Percentiles rank a stretch among this genome's conserved stretches.
Evolutionary conservation across 2,329 filamentous ascomycete genomes (phyloP).

Genomic region (Apiospora kogelbergensis): DNA sequence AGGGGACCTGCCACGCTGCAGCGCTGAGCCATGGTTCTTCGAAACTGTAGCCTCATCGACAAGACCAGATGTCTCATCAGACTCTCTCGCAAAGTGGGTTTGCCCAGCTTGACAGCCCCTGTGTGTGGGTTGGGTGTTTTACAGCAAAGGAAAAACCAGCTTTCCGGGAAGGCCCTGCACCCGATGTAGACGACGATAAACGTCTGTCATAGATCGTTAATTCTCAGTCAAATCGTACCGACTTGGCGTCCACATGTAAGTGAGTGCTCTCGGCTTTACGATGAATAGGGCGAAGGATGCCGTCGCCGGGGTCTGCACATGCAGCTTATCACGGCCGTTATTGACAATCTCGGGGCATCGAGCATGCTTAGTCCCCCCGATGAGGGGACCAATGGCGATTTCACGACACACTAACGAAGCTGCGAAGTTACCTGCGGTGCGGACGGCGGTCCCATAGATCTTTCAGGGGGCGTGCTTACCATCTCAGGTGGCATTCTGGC

Average conservation of each 20-base stretch:
- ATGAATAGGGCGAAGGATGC: not conserved
- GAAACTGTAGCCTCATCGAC: not conserved
- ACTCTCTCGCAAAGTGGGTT: conserved; percentile 1
- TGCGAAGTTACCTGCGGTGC: not conserved
- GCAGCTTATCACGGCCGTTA: not conserved
- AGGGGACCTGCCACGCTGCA: not conserved
- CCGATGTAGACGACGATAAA: not conserved
- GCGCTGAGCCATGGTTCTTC: not conserved
- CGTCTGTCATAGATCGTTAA: not conserved
- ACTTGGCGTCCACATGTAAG: not conserved
- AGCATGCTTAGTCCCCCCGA: not conserved
- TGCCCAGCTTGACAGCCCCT: not conserved
- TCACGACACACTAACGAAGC: not conserved
- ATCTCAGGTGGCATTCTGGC: not conserved
- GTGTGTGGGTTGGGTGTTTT: conserved; percentile 2
- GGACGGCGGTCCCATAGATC: not conserved
- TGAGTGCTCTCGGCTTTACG: not conserved
- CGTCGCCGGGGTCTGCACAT: not conserved
- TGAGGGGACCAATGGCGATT: not conserved
- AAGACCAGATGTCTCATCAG: not conserved
- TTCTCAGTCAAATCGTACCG: not conserved
- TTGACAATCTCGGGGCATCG: conserved; percentile 3
- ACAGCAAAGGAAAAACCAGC: not conserved
- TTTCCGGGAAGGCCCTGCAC: not conserved
- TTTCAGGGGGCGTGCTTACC: conserved; percentile 2